phyloP scores from a whole-genome alignment of 106 monocot species.

The Hemerocallis citrina region DNA sequence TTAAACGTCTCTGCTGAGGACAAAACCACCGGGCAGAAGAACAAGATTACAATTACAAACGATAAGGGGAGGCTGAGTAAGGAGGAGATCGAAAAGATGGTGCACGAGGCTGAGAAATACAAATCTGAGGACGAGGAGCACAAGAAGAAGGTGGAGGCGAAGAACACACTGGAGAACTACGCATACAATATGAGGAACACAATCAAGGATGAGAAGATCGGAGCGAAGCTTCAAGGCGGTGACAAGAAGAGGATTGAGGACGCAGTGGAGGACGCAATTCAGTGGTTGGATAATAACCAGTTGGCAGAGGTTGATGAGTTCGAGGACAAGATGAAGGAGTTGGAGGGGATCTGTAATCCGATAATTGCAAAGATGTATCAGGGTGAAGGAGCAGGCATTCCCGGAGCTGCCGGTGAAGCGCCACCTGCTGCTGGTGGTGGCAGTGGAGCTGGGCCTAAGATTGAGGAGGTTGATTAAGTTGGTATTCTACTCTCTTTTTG shows the following conservation, averaged over 20 bases:
- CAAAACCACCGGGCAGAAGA: slow-evolving; percentile 57
- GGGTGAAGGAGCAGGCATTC: slow-evolving; percentile 7
- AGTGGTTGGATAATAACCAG: slow-evolving; percentile 36
- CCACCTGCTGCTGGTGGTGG: slow-evolving; percentile 5
- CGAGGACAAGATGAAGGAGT: slow-evolving; percentile 37
- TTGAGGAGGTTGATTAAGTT: slow-evolving; percentile 24
- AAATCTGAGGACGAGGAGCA: slow-evolving; percentile 42
- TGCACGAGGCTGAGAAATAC: slow-evolving; percentile 40
- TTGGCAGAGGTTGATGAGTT: slow-evolving; percentile 30
- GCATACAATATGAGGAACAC: slow-evolving; percentile 48
- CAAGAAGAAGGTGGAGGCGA: slow-evolving; percentile 40
- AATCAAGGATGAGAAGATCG: slow-evolving; percentile 32
- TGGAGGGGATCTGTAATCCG: slow-evolving; percentile 32
- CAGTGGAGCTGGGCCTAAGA: slow-evolving; percentile 15
- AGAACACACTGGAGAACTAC: slow-evolving; percentile 33
- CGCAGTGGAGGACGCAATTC: slow-evolving; percentile 22
- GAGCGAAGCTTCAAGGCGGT: slow-evolving; percentile 1
- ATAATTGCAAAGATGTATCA: slow-evolving; percentile 33
- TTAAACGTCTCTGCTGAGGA: slow-evolving; percentile 62
- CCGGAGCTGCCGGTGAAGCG: slow-evolving; percentile 5
- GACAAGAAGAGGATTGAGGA: slow-evolving; percentile 48
- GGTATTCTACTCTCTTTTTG: too few species aligned
- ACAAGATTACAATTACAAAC: slow-evolving; percentile 59
- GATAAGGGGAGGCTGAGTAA: slow-evolving; percentile 47
- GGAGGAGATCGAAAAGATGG: slow-evolving; percentile 42